phyloP scores from a whole-genome alignment of 2,329 filamentous ascomycete genomes.

The Conoideocrella luteorostrata region DNA sequence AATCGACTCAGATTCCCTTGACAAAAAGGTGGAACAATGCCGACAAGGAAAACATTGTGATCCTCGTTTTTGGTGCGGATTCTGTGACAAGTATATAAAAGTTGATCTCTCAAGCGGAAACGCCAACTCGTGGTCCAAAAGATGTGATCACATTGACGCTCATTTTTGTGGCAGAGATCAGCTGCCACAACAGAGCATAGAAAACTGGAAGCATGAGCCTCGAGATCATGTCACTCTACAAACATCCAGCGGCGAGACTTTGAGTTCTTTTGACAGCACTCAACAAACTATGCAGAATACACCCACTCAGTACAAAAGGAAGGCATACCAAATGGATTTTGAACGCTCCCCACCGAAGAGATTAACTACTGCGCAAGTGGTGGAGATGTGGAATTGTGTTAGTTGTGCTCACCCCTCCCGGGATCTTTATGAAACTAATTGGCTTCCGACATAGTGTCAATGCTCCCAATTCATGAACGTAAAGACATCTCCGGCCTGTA shows the following conservation, averaged over 20 bases:
- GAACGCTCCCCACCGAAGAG: slow-evolving; percentile 1
- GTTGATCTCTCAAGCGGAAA: slow-evolving; percentile 34
- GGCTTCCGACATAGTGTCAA: slow-evolving; percentile 1
- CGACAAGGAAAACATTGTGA: slow-evolving; percentile 60
- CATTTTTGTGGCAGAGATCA: slow-evolving; percentile 54
- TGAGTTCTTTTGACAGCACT: slow-evolving; percentile 6
- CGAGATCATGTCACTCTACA: not conserved
- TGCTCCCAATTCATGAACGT: slow-evolving; percentile 1
- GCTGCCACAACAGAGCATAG: slow-evolving; percentile 35
- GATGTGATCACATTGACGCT: slow-evolving; percentile 67
- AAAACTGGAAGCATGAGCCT: slow-evolving; percentile 45
- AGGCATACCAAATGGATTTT: not conserved
- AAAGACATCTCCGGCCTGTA: slow-evolving; percentile 1
- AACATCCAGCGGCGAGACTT: slow-evolving; percentile 9
- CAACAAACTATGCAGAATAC: not conserved
- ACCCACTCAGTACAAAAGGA: not conserved
- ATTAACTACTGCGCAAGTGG: not conserved
- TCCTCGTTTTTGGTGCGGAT: slow-evolving; percentile 78
- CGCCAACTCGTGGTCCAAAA: slow-evolving; percentile 47
- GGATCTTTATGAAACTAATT: not conserved
- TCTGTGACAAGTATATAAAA: slow-evolving; percentile 57
- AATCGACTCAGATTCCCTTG: slow-evolving; percentile 26
- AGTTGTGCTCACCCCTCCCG: not conserved
- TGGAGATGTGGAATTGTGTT: slow-evolving; percentile 8
- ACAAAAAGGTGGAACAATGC: slow-evolving; percentile 43